Evolutionary conservation across 768 basidiomycete species (phyloP).

Genomic region (Melanogaster broomeanus): DNA sequence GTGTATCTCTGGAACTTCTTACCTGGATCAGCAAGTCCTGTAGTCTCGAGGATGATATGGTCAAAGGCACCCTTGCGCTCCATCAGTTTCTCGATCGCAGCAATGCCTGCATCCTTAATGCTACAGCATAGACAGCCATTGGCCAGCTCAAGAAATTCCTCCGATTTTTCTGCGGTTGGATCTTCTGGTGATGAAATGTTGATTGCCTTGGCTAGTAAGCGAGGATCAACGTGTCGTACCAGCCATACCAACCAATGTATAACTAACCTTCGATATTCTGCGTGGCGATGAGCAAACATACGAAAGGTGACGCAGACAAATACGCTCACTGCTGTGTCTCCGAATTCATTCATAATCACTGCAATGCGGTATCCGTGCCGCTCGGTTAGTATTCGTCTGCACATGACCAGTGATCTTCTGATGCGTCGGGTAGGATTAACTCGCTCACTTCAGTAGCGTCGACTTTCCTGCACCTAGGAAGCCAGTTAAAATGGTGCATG

Average conservation of each 20-base stretch:
- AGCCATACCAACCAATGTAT: neutral
- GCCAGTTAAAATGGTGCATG: slow-evolving; percentile 92
- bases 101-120: slow-evolving; percentile 90
- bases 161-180: slow-evolving; percentile 62
- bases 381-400: slow-evolving; percentile 85
- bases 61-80: slow-evolving; percentile 85
- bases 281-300: slow-evolving; percentile 17
- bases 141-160: slow-evolving; percentile 89
- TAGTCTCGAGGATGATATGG: slow-evolving; percentile 94
- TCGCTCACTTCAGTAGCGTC: slow-evolving; percentile 72
- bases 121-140: slow-evolving; percentile 99
- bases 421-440: neutral
- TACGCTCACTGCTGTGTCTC: slow-evolving; percentile 80
- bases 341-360: slow-evolving; percentile 98
- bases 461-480: slow-evolving; percentile 96
- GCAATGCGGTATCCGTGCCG: slow-evolving; percentile 95
- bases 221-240: neutral
- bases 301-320: slow-evolving; percentile 1
- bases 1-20: slow-evolving; percentile 6
- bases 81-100: slow-evolving; percentile 94
- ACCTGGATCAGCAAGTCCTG: slow-evolving; percentile 96
- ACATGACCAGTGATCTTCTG: neutral
- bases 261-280: slow-evolving; percentile 89
- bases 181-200: slow-evolving; percentile 72
- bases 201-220: slow-evolving; percentile 72